Evolutionary conservation across 176 grass and related monocot species (phyloP).

Genomic region (Oryza nivara): DNA sequence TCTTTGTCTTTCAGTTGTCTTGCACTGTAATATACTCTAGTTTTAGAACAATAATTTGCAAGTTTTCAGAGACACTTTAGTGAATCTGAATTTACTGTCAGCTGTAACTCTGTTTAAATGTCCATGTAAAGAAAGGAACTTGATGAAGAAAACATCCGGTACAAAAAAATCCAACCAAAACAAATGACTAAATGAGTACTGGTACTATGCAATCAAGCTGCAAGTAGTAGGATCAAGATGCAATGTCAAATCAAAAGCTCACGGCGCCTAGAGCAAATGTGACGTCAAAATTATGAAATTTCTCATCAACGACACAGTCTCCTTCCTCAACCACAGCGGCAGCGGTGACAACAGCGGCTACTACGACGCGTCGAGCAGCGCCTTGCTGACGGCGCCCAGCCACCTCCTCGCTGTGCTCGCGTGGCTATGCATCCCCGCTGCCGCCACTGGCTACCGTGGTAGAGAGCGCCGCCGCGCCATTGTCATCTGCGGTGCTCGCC

Average conservation of each 20-base stretch:
- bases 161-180: neutral
- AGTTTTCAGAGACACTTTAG: neutral
- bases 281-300: conserved; percentile 45
- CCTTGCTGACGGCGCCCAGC: no score
- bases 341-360: no score
- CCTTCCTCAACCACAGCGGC: no score
- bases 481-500: no score
- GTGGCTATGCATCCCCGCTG: no score
- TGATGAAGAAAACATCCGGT: neutral
- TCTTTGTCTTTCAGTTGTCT: neutral
- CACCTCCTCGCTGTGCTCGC: no score
- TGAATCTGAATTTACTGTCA: conserved; percentile 1
- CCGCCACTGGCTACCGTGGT: no score
- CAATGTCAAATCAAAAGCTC: conserved; percentile 31
- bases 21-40: conserved; percentile 7
- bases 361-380: no score
- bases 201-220: neutral
- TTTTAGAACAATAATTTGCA: conserved; percentile 11
- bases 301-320: neutral
- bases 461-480: no score
- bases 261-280: neutral
- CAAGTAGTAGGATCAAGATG: neutral
- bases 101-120: conserved; percentile 5
- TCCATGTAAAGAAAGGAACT: conserved; percentile 5
- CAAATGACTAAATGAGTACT: neutral